Evolutionary conservation across 129 eudicot genomes (phyloP), one percentile per base, ranked within the genome.

Genomic region (Ambrosia artemisiifolia): DNA sequence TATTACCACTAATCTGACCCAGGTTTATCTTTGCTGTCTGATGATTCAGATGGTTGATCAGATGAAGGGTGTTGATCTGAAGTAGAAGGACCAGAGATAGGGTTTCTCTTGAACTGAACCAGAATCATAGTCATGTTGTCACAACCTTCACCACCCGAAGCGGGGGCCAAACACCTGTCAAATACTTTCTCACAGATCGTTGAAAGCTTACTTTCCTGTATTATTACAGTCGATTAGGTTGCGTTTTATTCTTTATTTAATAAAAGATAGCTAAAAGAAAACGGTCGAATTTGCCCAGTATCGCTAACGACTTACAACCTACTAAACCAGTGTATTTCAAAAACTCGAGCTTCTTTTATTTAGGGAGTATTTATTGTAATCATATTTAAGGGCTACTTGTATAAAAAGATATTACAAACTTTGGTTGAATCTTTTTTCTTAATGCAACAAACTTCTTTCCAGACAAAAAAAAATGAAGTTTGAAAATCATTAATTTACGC

Each of bases 71-170:
- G 61, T 46, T 75, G 70, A 38, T 65, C 53, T 20, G 56, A 71
- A 42, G 80, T 76, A 11, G 84, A 85, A 40, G 83, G 59, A 50
- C 68, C 74, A 7, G 68, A 61, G 6, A 30, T 20, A 0, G 54
- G 59, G 42, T 65, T 62, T 33, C 73, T 83, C 69, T 88, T 92
- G 56, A 92, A 86, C 74, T 88, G 96, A 59, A 88, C 88, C 71
- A 92, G 43, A 66, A 92, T 86, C 96, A 92, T 92, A 20, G 97
- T 92, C 97, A 92, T 88, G 82, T 92, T 88, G 81, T 92, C 97
- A 32, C 96, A 92, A 28, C 97, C 97, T 73, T 83, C 89, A 49
- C 90, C 91, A 9, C 89, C 91, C 7, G 87, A 80, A 28, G 91
- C n/a, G n/a, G 97, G 97, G 16, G 97, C 96, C 83, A 92, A 69